Evolutionary conservation across 2,329 filamentous ascomycete genomes (phyloP), one percentile per base, ranked within the genome.

Genomic region (Scytalidium sp.): DNA sequence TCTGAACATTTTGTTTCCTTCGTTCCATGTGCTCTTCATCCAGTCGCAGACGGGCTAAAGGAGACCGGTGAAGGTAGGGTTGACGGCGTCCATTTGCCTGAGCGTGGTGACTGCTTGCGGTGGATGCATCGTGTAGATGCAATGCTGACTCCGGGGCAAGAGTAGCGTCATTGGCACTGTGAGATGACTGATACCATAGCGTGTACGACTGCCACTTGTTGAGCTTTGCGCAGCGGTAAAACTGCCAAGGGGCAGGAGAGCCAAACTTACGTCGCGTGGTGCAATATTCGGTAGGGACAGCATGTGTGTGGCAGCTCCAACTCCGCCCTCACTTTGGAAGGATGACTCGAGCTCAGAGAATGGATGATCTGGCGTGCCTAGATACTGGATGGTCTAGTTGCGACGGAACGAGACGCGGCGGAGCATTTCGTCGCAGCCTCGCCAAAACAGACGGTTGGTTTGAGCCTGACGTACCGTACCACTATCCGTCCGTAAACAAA

Each of bases 1-100:
- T 88, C 43, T 87, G 82, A 23, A 97, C 87, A 57, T 93, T 90
- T 43, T 82, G 72, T 62, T 92, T 90, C 43, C 93, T 89, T 8
- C 86, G 80, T 48, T 85, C 81, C 56, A 95, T 79, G 50, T 84
- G 80, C 53, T 84, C 79, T 71, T 97, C 94, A 65, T 97, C 93
- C 40, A 82, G 73, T 21, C 81, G 76, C 10, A 96, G 80, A 2
- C 85, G 77, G 9, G 86, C 80, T 3, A 96, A 82, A 2, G 80
- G 76, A 21, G 85, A 78, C 58, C 79, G 72, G 64, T 84, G 73
- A 53, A 80, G 68, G 50, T 77, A 57, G 50, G 68, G 73, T 48
- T 73, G 67, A 40, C 70, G 69, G 46, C 70, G 70, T 50, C 56
- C 49, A 27, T 49, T 57, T 50, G 59, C 60, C 49, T 55, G 57